Evolutionary conservation across 345 rosid genomes (phyloP), one percentile per base, ranked within the genome.

Genomic region (Gossypium herbaceum): DNA sequence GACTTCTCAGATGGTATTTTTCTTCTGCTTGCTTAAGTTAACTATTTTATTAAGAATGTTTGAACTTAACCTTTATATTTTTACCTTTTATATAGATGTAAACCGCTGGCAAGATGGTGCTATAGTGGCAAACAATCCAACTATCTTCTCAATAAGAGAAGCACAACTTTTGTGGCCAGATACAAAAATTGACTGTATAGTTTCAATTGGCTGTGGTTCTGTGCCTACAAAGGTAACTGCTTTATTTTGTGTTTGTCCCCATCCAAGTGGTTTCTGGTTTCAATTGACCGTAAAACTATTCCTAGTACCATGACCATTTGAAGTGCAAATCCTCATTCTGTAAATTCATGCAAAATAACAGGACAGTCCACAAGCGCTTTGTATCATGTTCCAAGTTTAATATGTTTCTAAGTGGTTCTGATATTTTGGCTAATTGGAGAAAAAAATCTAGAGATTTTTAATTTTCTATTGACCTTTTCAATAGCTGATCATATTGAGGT

Each of bases 21-120:
- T 57, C 68, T 71, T 59, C 59, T 20, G 54, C 78, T 72, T 47
- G 51, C 72, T 73, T 43, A 48, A 63, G 15, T 48, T 58, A 50
- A 27, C 67, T n/a, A 2, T 20, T 56, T 52, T 16, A 29, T 34
- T 44, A 15, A 51, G 60, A n/a, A 12, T 44, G 58, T 7, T 34
- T 51, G 41, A 63, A 4, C 59, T 80, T 65, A 19, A 69, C 13
- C 9, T 69, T 29, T 52, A 68, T 13, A 7, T 68, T 70, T 34
- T 70, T 34, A 52, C 19, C 19, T 62, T 81, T 82, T 65, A 74
- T 57, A 12, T 72, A 95, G 99, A 88, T 79, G 77, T 86, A 60
- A 86, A 85, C 75, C 97, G 98, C 78, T 95, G 98, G 99, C 98
- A 95, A 89, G 99, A 95, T 87, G 99, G 98, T 79, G 99, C 98